A percentile compares a stretch with the other conserved stretches of the same genome.
Evolutionary conservation across 768 basidiomycete genomes (phyloP).

Genomic region (Agrocybe chaxingu): DNA sequence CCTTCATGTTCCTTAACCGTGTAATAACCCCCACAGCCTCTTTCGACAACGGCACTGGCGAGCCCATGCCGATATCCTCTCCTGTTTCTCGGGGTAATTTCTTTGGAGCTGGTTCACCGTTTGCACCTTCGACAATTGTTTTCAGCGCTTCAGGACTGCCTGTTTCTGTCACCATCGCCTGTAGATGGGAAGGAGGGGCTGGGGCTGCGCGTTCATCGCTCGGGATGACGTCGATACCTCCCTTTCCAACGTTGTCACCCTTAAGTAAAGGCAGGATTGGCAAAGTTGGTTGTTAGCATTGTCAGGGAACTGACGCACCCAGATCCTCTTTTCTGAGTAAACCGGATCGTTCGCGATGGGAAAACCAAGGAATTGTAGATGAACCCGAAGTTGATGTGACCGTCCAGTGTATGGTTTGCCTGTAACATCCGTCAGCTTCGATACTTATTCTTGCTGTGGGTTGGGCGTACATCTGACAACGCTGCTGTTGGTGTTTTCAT

Average conservation of each 20-base stretch:
- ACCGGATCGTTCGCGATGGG: constrained; percentile 96
- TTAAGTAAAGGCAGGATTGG: constrained; percentile 21
- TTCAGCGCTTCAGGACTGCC: constrained; percentile 48
- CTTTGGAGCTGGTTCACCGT: constrained; percentile 25
- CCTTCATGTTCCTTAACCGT: constrained; percentile 79
- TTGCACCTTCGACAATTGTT: constrained; percentile 9
- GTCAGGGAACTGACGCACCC: constrained; percentile 44
- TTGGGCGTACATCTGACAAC: constrained; percentile 72
- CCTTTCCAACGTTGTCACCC: constrained; percentile 73
- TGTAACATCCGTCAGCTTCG: constrained; percentile 20
- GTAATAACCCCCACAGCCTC: constrained; percentile 81
- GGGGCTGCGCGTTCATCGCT: constrained; percentile 64
- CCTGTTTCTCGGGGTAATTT: constrained; percentile 82
- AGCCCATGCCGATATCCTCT: constrained; percentile 84
- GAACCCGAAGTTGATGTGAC: constrained; percentile 96
- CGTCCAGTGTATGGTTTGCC: constrained; percentile 89
- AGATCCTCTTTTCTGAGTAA: constrained; percentile 78
- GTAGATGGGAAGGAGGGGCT: constrained; percentile 48
- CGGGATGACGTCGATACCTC: constrained; percentile 77
- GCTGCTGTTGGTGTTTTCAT: constrained; percentile 74
- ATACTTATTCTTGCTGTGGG: neutral
- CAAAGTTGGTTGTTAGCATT: neutral
- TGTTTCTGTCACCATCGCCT: constrained; percentile 29
- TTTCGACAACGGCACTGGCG: constrained; percentile 73
- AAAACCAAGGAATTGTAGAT: constrained; percentile 90